phyloP scores from a whole-genome alignment of 345 rosid genomes.

The Diplotaxis tenuifolia region DNA sequence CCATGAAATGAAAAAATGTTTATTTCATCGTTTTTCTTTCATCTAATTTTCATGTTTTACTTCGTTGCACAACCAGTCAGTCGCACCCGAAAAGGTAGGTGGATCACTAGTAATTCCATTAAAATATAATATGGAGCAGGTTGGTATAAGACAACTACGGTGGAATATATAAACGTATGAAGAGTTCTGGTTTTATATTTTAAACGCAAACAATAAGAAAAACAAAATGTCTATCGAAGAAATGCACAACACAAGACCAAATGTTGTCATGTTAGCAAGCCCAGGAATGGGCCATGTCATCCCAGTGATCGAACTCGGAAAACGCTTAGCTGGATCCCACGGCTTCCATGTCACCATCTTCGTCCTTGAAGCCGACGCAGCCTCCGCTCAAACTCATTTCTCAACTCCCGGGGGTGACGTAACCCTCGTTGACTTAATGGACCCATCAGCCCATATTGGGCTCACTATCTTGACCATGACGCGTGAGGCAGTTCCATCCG shows the following conservation, averaged over 20 bases:
- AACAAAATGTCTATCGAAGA: neutral
- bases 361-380: conserved; percentile 20
- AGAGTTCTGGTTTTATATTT: neutral
- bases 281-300: conserved; percentile 32
- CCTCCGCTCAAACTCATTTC: conserved; percentile 17
- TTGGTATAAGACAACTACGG: neutral
- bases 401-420: conserved; percentile 4
- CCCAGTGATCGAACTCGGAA: conserved; percentile 17
- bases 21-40: neutral
- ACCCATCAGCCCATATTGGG: conserved; percentile 7
- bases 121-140: neutral
- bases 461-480: conserved; percentile 27
- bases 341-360: conserved; percentile 18
- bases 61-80: neutral
- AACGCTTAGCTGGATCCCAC: conserved; percentile 6
- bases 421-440: conserved; percentile 20
- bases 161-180: neutral
- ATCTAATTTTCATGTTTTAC: neutral
- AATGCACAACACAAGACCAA: neutral
- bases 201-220: neutral
- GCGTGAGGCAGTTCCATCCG: conserved; percentile 36
- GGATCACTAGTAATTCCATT: neutral
- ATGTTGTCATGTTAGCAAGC: conserved; percentile 15
- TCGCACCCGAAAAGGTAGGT: neutral
- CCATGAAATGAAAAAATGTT: too few species aligned